A percentile compares a stretch with the other conserved stretches of the same genome.
These are phyloP conservation scores for Aspergillus felis DNA, from an alignment of 2,329 filamentous ascomycete genomes.

Conservation along the genomic window DNA sequence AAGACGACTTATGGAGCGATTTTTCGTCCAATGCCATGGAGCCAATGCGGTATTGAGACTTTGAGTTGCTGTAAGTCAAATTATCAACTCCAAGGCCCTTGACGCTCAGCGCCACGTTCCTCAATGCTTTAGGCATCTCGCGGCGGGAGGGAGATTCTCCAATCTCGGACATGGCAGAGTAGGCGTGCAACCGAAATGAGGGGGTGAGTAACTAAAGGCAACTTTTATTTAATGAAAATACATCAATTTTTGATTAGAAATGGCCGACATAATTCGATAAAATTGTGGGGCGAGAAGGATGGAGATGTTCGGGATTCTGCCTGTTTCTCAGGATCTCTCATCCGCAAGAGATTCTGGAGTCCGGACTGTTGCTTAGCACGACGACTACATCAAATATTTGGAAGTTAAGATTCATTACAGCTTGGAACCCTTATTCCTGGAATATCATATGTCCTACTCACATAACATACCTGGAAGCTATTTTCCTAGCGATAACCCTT, in stretches of 20 bases:
- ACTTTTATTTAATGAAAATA: not conserved
- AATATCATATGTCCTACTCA: too few relatives aligned
- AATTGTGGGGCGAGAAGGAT: not conserved
- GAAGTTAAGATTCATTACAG: too few relatives aligned
- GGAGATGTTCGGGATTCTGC: not conserved
- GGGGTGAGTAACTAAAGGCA: not conserved
- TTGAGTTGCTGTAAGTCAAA: constrained; percentile 3
- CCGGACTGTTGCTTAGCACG: too few relatives aligned
- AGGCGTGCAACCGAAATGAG: not conserved
- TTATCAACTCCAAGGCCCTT: constrained; percentile 2
- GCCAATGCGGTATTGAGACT: constrained; percentile 2
- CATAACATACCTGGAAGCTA: too few relatives aligned
- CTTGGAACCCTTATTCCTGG: too few relatives aligned
- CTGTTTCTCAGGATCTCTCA: too few relatives aligned
- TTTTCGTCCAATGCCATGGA: not conserved
- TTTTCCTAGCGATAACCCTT: too few relatives aligned
- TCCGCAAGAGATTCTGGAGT: too few relatives aligned
- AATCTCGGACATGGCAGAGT: not conserved
- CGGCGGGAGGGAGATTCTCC: constrained; percentile 2
- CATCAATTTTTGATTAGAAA: not conserved
- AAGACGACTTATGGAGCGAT: not conserved
- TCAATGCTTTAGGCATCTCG: constrained; percentile 1
- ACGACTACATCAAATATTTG: too few relatives aligned
- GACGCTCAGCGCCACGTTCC: not conserved
- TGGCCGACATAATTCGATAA: not conserved